A percentile compares a stretch with the other conserved stretches of the same genome.
Conservation (phyloP, 1,284 basidiomycete genomes). For the Rhodotorula sp. region DNA sequence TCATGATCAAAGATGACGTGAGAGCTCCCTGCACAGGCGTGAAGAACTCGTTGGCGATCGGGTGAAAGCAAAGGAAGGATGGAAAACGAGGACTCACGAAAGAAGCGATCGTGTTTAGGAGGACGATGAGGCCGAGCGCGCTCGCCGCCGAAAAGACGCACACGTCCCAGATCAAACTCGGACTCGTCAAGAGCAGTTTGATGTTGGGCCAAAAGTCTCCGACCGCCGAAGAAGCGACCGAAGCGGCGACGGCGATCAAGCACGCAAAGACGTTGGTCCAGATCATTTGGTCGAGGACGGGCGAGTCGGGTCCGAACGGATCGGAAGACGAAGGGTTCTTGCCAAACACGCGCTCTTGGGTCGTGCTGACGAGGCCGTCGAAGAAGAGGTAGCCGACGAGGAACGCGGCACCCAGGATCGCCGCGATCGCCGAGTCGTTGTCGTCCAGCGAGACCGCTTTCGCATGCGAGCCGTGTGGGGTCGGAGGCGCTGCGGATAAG, state of each 20-base stretch:
- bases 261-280: slow-evolving; percentile 42
- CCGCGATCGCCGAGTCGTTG: slow-evolving; percentile 7
- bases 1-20: slow-evolving; percentile 38
- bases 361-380: slow-evolving; percentile 44
- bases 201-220: slow-evolving; percentile 33
- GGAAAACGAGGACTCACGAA: slow-evolving; percentile 23
- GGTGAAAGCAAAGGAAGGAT: neutral
- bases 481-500: slow-evolving; percentile 38
- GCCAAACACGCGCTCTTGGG: slow-evolving; percentile 44
- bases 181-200: slow-evolving; percentile 23
- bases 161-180: slow-evolving; percentile 32
- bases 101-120: slow-evolving; percentile 43
- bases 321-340: slow-evolving; percentile 36
- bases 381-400: slow-evolving; percentile 43
- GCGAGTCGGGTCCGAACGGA: slow-evolving; percentile 41
- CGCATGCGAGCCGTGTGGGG: slow-evolving; percentile 15
- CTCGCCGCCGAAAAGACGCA: slow-evolving; percentile 40
- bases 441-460: neutral
- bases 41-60: neutral
- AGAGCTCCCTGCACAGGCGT: slow-evolving; percentile 22
- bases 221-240: slow-evolving; percentile 27
- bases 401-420: slow-evolving; percentile 20
- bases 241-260: slow-evolving; percentile 31
- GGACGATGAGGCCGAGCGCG: slow-evolving; percentile 41
- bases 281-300: slow-evolving; percentile 40